These are phyloP conservation scores for Hypoxylon cercidicola DNA, from an alignment of 495 filamentous ascomycete species.

Conservation along the genomic window DNA sequence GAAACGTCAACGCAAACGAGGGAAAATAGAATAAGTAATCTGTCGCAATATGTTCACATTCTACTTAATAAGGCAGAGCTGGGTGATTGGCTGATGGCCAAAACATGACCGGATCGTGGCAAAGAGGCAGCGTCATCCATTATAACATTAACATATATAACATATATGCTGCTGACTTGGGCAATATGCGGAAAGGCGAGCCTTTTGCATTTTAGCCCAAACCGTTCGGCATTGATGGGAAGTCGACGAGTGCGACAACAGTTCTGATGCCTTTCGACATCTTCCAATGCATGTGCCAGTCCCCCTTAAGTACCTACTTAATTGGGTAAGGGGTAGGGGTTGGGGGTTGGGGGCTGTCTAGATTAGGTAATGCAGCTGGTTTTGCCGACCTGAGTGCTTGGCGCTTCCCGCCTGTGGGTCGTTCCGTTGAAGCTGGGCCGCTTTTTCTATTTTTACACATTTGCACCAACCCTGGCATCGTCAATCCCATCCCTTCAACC, in stretches of 20 bases:
- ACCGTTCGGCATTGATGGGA: no score
- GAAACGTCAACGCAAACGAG: background rate
- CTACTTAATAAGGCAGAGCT: background rate
- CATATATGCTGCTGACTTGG: no score
- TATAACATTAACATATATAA: background rate
- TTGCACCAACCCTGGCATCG: background rate
- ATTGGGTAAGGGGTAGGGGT: background rate
- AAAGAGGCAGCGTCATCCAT: background rate
- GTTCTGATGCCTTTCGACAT: no score
- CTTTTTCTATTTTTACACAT: constrained; percentile 26
- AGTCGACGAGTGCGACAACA: no score
- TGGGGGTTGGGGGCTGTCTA: background rate
- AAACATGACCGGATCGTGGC: background rate
- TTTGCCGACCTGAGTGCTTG: constrained; percentile 1
- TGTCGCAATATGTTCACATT: background rate
- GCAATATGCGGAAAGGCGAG: no score
- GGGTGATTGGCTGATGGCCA: background rate
- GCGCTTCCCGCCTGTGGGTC: background rate
- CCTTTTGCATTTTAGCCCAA: no score
- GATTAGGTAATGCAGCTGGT: background rate
- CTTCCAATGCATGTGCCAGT: no score
- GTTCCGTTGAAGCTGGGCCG: constrained; percentile 3
- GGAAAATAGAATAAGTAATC: background rate
- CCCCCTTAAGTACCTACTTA: background rate
- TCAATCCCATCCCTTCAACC: background rate